phyloP scores from a whole-genome alignment of 768 basidiomycete genomes.

The Agrocybe praecox region DNA sequence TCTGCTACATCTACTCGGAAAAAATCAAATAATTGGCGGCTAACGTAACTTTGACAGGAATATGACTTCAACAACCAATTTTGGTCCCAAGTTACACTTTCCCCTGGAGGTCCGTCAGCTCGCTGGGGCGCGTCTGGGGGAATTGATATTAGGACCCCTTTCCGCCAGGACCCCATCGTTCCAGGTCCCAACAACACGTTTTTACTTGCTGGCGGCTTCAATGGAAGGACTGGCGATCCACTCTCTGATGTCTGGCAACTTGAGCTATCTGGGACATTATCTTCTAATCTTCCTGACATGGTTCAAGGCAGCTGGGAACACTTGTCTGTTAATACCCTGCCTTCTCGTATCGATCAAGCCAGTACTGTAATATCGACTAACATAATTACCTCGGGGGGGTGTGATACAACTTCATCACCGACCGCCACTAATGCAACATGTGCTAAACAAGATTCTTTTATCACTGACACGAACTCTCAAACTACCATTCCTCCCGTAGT shows the following conservation, averaged over 20 bases:
- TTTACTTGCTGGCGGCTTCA: constrained; percentile 72
- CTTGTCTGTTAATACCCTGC: constrained; percentile 39
- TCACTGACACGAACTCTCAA: constrained; percentile 46
- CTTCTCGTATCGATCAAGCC: constrained; percentile 50
- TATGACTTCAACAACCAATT: constrained; percentile 77
- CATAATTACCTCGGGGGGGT: constrained; percentile 65
- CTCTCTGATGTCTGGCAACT: constrained; percentile 76
- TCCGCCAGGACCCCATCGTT: constrained; percentile 43
- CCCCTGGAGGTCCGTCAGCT: constrained; percentile 56
- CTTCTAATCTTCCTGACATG: constrained; percentile 61
- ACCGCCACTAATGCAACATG: constrained; percentile 48
- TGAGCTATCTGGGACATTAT: constrained; percentile 67
- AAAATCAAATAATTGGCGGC: background rate
- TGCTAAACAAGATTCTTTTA: constrained; percentile 59
- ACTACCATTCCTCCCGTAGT: constrained; percentile 40
- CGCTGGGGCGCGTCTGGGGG: constrained; percentile 79
- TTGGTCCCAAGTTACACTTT: constrained; percentile 64
- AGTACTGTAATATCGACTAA: constrained; percentile 57
- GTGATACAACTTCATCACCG: constrained; percentile 33
- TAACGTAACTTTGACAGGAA: constrained; percentile 46
- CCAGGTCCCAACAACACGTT: constrained; percentile 71
- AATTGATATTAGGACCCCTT: constrained; percentile 56
- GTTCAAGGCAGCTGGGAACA: constrained; percentile 63
- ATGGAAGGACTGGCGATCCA: constrained; percentile 44
- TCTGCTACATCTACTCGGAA: constrained; percentile 19